Conservation (phyloP, 2,329 filamentous ascomycete species). For the Ophiostoma himal-ulmi region DNA sequence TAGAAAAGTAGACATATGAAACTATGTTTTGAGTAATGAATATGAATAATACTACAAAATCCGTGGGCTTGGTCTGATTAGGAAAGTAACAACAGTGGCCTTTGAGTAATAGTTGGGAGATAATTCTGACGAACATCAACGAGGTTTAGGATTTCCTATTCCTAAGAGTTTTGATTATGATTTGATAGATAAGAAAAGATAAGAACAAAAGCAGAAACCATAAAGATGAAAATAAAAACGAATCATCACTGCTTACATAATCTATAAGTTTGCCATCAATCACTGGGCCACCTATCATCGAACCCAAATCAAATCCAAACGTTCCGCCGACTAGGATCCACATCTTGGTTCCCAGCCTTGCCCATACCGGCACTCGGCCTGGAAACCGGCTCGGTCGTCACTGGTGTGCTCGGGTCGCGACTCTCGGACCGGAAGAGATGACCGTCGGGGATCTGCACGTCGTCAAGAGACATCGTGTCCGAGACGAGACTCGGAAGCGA, state of each 20-base stretch:
- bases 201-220: not conserved
- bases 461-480: slow-evolving; percentile 2
- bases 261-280: not conserved
- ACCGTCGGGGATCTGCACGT: slow-evolving; percentile 3
- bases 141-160: not conserved
- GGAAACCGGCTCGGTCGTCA: slow-evolving; percentile 14
- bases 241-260: not conserved
- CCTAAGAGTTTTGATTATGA: not conserved
- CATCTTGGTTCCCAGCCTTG: not conserved
- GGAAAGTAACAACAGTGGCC: not conserved
- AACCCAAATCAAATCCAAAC: not conserved
- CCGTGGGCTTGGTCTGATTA: not conserved
- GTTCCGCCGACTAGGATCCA: not conserved
- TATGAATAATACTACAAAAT: not conserved
- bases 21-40: not conserved
- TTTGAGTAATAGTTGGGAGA: not conserved
- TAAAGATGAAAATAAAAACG: not conserved
- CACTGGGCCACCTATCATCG: not conserved
- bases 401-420: not conserved
- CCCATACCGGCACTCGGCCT: not conserved
- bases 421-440: not conserved
- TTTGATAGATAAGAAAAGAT: not conserved
- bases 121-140: not conserved
- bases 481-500: slow-evolving; percentile 9
- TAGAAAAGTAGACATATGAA: not conserved